A percentile compares a stretch with the other conserved stretches of the same genome.
Evolutionary conservation across 495 filamentous ascomycete species (phyloP).

Genomic region (Penicillium coffeae): DNA sequence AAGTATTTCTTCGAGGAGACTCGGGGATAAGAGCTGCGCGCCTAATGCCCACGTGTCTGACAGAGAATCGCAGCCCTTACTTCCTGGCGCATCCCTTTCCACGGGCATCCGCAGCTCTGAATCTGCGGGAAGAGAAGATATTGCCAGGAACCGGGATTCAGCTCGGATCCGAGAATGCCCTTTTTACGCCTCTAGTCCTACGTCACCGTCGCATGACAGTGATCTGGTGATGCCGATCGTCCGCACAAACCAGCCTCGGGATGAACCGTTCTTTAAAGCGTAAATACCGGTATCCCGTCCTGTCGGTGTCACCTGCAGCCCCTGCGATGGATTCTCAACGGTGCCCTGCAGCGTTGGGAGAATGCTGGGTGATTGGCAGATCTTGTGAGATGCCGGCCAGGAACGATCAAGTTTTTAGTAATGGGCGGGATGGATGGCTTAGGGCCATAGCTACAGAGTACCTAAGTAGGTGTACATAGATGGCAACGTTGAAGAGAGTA

Average conservation of each 20-base stretch:
- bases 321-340: too few species aligned
- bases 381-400: slow-evolving; percentile 8
- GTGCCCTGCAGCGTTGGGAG: too few species aligned
- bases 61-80: slow-evolving; percentile 7
- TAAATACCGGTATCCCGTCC: slow-evolving; percentile 6
- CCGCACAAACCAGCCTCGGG: background rate
- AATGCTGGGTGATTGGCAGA: background rate
- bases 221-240: slow-evolving; percentile 23
- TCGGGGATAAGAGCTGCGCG: background rate
- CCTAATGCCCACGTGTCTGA: slow-evolving; percentile 11
- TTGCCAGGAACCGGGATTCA: background rate
- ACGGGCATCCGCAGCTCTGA: slow-evolving; percentile 2
- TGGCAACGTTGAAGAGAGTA: too few species aligned
- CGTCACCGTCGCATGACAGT: slow-evolving; percentile 16
- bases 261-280: background rate
- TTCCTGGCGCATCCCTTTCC: background rate
- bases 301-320: background rate
- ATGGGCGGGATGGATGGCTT: too few species aligned
- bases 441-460: too few species aligned
- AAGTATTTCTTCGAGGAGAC: background rate
- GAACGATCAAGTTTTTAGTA: too few species aligned
- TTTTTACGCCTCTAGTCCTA: too few species aligned
- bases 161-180: background rate
- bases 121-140: too few species aligned
- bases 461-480: too few species aligned